Conservation (phyloP, 345 rosid genomes). For the Rhizophora apiculata region DNA sequence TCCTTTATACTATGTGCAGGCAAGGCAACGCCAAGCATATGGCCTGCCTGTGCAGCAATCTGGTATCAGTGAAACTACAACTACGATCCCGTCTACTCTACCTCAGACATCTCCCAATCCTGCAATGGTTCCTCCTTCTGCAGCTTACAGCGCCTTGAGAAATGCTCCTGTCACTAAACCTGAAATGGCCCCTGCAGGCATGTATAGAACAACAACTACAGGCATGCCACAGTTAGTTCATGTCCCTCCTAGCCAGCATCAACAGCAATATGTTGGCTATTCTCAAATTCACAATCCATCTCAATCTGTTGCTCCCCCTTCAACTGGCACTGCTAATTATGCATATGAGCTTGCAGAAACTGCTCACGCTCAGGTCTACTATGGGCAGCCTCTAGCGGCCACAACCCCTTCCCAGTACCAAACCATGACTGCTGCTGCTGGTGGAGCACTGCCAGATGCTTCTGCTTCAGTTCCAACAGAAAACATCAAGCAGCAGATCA, state of each 20-base stretch:
- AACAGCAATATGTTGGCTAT: constrained; percentile 77
- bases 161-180: constrained; percentile 55
- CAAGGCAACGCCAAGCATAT: constrained; percentile 58
- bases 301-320: constrained; percentile 54
- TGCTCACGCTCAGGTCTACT: constrained; percentile 68
- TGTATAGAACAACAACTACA: constrained; percentile 54
- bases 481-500: constrained; percentile 56
- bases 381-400: constrained; percentile 63
- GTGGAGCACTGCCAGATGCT: constrained; percentile 48
- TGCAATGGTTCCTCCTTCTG: constrained; percentile 45
- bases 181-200: constrained; percentile 55
- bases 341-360: constrained; percentile 64
- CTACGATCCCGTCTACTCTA: constrained; percentile 41
- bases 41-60: constrained; percentile 59
- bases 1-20: constrained; percentile 63
- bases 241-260: constrained; percentile 62
- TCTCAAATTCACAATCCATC: constrained; percentile 79
- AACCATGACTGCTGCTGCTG: constrained; percentile 54
- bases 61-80: constrained; percentile 48
- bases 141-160: constrained; percentile 50
- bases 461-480: constrained; percentile 48
- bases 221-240: constrained; percentile 58
- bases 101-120: constrained; percentile 57
- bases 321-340: constrained; percentile 49
- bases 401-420: constrained; percentile 74